Conservation (phyloP, 177 flowering plant genomes). For the Tripterygium wilfordii region DNA sequence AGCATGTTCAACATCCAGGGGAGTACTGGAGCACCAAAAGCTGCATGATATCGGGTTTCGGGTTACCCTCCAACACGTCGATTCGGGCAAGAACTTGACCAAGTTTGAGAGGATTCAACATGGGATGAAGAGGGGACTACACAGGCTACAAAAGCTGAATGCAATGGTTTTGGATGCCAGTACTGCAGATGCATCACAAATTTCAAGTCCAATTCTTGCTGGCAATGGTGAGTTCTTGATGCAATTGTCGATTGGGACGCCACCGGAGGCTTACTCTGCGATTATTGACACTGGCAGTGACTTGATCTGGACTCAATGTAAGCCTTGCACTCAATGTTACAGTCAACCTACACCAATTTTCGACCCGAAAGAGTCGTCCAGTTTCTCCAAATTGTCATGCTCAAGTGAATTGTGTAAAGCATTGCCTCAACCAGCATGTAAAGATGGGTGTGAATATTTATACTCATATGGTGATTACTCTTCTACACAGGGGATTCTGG, state of each 20-base stretch:
- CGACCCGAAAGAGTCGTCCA: constrained; percentile 60
- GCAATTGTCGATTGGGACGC: constrained; percentile 66
- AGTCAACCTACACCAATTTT: constrained; percentile 68
- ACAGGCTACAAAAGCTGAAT: constrained; percentile 37
- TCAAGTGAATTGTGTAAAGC: constrained; percentile 38
- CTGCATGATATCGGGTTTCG: constrained; percentile 25
- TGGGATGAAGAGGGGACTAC: constrained; percentile 44
- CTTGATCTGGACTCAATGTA: constrained; percentile 86
- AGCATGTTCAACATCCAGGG: constrained; percentile 30
- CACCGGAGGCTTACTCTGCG: constrained; percentile 47
- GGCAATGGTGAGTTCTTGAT: constrained; percentile 79
- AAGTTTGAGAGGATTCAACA: constrained; percentile 53
- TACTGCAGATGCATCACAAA: constrained; percentile 6
- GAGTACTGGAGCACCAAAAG: constrained; percentile 1
- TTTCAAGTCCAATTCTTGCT: constrained; percentile 30
- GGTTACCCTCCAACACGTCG: constrained; percentile 56
- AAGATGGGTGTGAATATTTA: constrained; percentile 48
- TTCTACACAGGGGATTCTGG: constrained; percentile 62
- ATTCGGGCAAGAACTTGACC: constrained; percentile 48
- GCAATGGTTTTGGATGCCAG: constrained; percentile 27
- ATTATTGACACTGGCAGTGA: constrained; percentile 90
- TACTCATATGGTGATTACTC: constrained; percentile 76
- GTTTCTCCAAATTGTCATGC: constrained; percentile 58
- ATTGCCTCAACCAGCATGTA: constrained; percentile 39
- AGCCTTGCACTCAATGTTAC: constrained; percentile 66